Base-by-base conservation (phyloP, 2,329 filamentous ascomycete genomes). In the Aureobasidium namibiae region DNA sequence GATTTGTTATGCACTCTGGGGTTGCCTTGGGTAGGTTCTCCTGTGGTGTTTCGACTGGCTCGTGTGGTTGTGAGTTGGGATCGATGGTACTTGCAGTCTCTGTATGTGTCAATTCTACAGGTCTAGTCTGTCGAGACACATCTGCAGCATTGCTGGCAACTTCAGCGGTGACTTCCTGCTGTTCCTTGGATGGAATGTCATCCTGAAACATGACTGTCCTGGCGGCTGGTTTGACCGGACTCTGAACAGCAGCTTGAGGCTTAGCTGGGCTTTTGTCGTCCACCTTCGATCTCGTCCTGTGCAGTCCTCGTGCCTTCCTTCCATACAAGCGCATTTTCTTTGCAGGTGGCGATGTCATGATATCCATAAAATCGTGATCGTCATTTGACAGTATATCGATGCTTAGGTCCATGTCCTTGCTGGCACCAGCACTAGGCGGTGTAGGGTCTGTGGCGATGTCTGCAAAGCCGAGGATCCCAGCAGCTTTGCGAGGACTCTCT, bases 331-430 rank as follows among this genome's bases (percentile, higher is more conserved):
- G 73, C 33, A 66, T 69, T 49, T 66, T 69, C 65, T 73, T 75
- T 4, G 60, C 64, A 10, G 66, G 60, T 6, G 66, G 67, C 4
- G 69, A 70, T 26, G 61, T 50, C 49, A 69, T 64, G n/a, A 67
- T 61, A 1, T 66, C 65, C 18, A 72, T 65, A 39, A 70, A 67
- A 7, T 68, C 63, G 14, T 72, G 67, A 44, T 76, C 74, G 61
- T 68, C 74, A 64, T 58, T 73, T 31, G 63, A 73, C 62, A 73
- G 65, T 24, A 74, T 65, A 52, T 70, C 65, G 38, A 73, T 62
- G 42, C 71, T 67, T 9, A 74, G 61, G 36, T 69, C 66, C 3
- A 65, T 61, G 14, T 68, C 65, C 10, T 64, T 67, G 42, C 29
- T 26, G 18, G 63, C 61, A 26, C 9, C 6, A 9, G 69, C 70